Base-by-base conservation (phyloP, 345 rosid genomes). In the Isatis tinctoria region DNA sequence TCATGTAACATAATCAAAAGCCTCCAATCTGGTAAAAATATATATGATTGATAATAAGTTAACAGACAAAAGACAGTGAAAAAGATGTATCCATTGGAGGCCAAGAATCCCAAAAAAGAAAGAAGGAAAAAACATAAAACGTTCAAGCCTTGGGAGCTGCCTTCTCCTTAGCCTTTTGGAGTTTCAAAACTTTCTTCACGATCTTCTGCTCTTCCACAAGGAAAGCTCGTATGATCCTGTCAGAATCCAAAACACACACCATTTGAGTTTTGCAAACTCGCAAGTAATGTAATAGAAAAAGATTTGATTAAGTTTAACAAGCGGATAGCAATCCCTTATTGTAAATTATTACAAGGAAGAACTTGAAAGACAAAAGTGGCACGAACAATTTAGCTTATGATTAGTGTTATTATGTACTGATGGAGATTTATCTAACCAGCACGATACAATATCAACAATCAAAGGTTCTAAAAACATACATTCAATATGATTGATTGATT, bases 151-250 rank as follows among this genome's bases (percentile, higher is more conserved):
- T 74, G 28, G 68, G 67, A 10, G 78, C 67, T 47, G 30, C 56
- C 67, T 84, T 87, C 74, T 87, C 90, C 83, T 87, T 87, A 1
- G 88, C 72, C 81, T 84, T 87, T 74, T 87, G 61, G 60, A 56
- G 60, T 56, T 56, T 56, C 39, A 56, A 56, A 30, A 56, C 60
- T 30, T 57, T 57, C 61, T 57, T 57, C 40, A 57, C 61, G 2
- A 57, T 57, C 61, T 57, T 57, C 40, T 57, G 61, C 80, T 88
- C 93, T 78, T 88, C 93, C 10, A 87, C 92, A 81, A 87, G 80
- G 74, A 86, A 87, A 35, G 92, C 92, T 4, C 92, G 86, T 14
- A 87, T 83, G 48, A 87, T 87, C 83, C 92, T 87, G 70, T 37
- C 5, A 56, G 1, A 61, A 64, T n/a, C 45, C 65, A 74, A 64